Conservation (phyloP, 2,329 filamentous ascomycete genomes). For the Hypoxylon sp. region DNA sequence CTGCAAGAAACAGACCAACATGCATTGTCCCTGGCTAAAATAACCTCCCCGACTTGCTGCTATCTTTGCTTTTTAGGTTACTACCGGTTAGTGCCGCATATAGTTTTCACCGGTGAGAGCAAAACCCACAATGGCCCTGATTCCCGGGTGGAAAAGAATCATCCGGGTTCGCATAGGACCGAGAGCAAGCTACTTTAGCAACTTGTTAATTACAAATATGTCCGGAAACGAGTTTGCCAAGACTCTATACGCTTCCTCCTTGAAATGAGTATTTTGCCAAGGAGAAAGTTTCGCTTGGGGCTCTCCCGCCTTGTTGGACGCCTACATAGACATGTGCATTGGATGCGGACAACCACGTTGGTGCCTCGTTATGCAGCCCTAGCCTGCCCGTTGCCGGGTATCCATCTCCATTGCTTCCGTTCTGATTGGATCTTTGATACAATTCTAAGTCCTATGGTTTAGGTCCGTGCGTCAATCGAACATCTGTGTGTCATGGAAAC, state of each 20-base stretch:
- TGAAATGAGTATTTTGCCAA: background rate
- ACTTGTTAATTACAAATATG: background rate
- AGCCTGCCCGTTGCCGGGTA: background rate
- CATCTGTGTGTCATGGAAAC: background rate
- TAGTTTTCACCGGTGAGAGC: background rate
- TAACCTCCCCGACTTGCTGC: background rate
- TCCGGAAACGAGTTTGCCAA: background rate
- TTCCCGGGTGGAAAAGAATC: background rate
- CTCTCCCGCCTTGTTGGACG: background rate
- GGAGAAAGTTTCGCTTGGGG: background rate
- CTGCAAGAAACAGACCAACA: conserved; percentile 12
- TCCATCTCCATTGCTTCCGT: background rate
- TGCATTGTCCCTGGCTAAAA: conserved; percentile 9
- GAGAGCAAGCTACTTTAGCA: background rate
- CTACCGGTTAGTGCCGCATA: conserved; percentile 7
- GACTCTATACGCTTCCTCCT: background rate
- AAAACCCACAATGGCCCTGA: background rate
- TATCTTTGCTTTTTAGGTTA: conserved; percentile 1
- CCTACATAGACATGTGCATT: background rate
- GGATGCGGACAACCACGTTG: background rate
- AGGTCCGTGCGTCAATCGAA: background rate
- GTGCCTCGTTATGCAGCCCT: background rate
- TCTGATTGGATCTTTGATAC: background rate
- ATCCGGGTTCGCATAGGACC: background rate
- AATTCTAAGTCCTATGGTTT: background rate